Evolutionary conservation across 306 rosid species (phyloP).

Genomic region (Rosa chinensis): DNA sequence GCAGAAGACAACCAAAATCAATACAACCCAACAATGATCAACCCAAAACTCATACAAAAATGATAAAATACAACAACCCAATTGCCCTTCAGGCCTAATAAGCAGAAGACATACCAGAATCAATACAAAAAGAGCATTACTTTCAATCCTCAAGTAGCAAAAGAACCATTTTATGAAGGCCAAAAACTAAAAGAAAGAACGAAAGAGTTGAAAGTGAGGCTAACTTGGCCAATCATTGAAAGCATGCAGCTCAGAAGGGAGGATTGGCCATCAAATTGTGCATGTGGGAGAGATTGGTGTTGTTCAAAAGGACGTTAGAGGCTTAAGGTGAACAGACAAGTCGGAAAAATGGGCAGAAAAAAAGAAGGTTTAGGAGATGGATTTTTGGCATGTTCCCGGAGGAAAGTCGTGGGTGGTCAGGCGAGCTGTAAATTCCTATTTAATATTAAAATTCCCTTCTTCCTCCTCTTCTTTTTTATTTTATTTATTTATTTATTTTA

Average conservation of each 20-base stretch:
- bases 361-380: too few relatives aligned
- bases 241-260: conserved; percentile 48
- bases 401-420: too few relatives aligned
- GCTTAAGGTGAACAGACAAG: neutral
- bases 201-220: conserved; percentile 44
- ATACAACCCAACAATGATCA: neutral
- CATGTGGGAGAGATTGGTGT: conserved; percentile 25
- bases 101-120: neutral
- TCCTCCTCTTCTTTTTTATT: too few relatives aligned
- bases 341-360: too few relatives aligned
- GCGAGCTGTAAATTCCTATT: too few relatives aligned
- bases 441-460: too few relatives aligned
- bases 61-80: neutral
- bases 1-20: neutral
- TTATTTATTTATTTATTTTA: too few relatives aligned
- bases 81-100: neutral
- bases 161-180: neutral
- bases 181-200: neutral
- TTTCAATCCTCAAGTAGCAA: neutral
- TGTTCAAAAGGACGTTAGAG: neutral
- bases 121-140: neutral
- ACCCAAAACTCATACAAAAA: neutral
- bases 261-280: conserved; percentile 25
- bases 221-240: conserved; percentile 67
- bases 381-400: too few relatives aligned